Percentiles rank a stretch among this genome's conserved stretches.
phyloP scores from a whole-genome alignment of 495 filamentous ascomycete species.

The Aspergillus sparsus region DNA sequence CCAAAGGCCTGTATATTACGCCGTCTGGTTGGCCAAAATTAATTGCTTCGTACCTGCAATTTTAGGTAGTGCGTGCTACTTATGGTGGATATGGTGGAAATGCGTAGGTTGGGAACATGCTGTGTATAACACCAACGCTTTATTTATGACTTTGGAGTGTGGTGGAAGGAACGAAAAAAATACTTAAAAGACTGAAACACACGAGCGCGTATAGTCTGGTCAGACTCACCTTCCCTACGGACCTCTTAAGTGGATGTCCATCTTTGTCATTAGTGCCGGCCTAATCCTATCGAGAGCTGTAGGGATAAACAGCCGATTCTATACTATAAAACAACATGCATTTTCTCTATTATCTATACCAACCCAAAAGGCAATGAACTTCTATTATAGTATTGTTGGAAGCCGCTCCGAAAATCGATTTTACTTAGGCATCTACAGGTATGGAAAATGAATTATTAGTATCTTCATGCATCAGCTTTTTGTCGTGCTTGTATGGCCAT shows the following conservation, averaged over 20 bases:
- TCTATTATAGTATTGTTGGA: slow-evolving; percentile 51
- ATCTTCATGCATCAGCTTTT: slow-evolving; percentile 2
- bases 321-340: slow-evolving; percentile 19
- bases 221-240: too few species aligned
- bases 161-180: neutral
- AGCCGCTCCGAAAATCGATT: slow-evolving; percentile 40
- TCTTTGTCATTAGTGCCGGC: neutral
- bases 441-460: slow-evolving; percentile 49
- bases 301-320: neutral
- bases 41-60: too few species aligned
- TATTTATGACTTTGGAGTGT: too few species aligned
- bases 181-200: too few species aligned
- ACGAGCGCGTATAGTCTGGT: too few species aligned
- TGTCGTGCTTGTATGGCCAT: neutral
- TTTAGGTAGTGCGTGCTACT: too few species aligned
- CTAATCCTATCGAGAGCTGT: neutral
- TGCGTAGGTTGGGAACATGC: too few species aligned
- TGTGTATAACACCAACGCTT: too few species aligned
- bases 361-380: slow-evolving; percentile 28
- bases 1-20: neutral
- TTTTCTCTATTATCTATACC: slow-evolving; percentile 40
- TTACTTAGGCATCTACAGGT: slow-evolving; percentile 55
- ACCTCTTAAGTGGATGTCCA: neutral
- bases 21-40: too few species aligned
- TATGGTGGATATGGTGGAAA: too few species aligned